Evolutionary conservation across 2,329 filamentous ascomycete genomes (phyloP), one percentile per base, ranked within the genome.

Genomic region (Cordyceps javanica): DNA sequence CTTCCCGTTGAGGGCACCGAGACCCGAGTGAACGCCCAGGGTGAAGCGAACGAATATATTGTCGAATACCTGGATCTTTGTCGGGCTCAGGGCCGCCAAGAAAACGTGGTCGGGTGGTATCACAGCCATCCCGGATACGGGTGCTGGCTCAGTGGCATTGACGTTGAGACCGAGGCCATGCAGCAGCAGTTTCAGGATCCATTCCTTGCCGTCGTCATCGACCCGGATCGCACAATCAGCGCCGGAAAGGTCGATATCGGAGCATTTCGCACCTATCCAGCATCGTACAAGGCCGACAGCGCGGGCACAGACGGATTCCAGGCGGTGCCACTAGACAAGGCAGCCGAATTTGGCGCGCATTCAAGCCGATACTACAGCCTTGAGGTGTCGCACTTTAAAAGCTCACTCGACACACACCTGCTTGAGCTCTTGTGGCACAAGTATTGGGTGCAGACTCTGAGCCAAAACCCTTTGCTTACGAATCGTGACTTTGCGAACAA

Each of bases 101-200:
- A 99, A 74, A 97, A 99, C 70, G 89, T 90, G 0, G 89, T 99
- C 16, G 94, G 94, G 19, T 99, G 94, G 94, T 99, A 99, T 73
- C 94, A 99, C 74, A 93, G 88, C 64, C 94, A 99, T 70, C 94
- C 94, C 0, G 94, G 94, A 26, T 99, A 99, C 71, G 94, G 94
- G 45, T 99, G 94, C 79, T 99, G 94, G 94, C 82, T 99, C 26
- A 92, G 88, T 38, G 94, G 94, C 59, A 97, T 99, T 72, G 94
- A 99, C 70, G 94, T 99, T 54, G 81, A 81, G 56, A 99, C 94
- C 3, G 89, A 99, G 72, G 80, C 82, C 63, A 86, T 88, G 67
- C 91, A 97, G 74, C 94, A 99, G 75, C 77, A 81, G 62, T 93
- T 87, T 72, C 85, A 87, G 58, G 94, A 97, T 66, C 94, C 94